A percentile compares a stretch with the other conserved stretches of the same genome.
Evolutionary conservation across 2,329 filamentous ascomycete genomes (phyloP).

Genomic region (Penicillium sp.): DNA sequence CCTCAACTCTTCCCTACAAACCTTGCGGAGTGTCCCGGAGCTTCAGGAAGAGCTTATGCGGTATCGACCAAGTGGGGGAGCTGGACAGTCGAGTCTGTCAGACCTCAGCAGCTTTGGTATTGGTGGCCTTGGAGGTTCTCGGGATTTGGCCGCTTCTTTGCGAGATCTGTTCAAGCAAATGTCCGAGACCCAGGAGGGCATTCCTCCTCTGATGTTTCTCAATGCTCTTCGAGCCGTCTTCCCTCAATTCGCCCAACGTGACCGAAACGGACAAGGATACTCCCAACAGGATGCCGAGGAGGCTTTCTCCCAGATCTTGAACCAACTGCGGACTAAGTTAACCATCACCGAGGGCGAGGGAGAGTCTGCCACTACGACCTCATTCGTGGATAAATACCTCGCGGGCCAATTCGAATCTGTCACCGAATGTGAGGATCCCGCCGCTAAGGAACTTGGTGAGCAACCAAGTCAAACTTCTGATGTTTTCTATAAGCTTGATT

Average conservation of each 20-base stretch:
- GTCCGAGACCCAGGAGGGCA: constrained; percentile 83
- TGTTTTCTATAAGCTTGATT: constrained; percentile 86
- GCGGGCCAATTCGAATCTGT: constrained; percentile 74
- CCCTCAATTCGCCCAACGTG: constrained; percentile 89
- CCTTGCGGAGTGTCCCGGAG: constrained; percentile 83
- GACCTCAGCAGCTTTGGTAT: constrained; percentile 55
- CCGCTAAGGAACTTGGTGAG: constrained; percentile 72
- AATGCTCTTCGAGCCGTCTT: constrained; percentile 73
- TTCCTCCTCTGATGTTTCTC: constrained; percentile 78
- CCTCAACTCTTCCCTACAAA: constrained; percentile 95
- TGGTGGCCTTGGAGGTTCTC: constrained; percentile 56
- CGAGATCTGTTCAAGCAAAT: constrained; percentile 84
- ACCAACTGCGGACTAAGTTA: constrained; percentile 75
- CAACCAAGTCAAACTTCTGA: constrained; percentile 66
- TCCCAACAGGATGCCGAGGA: constrained; percentile 99
- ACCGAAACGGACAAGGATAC: constrained; percentile 76
- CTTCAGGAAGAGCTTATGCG: constrained; percentile 73
- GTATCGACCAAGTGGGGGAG: constrained; percentile 51
- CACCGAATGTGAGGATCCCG: constrained; percentile 79
- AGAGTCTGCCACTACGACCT: constrained; percentile 52
- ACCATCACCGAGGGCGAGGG: constrained; percentile 56
- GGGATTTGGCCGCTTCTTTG: constrained; percentile 73
- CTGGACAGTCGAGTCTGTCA: constrained; percentile 36
- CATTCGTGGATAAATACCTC: constrained; percentile 90
- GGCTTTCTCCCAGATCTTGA: constrained; percentile 93